Evolutionary conservation across 129 eudicot genomes (phyloP).

Genomic region (Arctium minus): DNA sequence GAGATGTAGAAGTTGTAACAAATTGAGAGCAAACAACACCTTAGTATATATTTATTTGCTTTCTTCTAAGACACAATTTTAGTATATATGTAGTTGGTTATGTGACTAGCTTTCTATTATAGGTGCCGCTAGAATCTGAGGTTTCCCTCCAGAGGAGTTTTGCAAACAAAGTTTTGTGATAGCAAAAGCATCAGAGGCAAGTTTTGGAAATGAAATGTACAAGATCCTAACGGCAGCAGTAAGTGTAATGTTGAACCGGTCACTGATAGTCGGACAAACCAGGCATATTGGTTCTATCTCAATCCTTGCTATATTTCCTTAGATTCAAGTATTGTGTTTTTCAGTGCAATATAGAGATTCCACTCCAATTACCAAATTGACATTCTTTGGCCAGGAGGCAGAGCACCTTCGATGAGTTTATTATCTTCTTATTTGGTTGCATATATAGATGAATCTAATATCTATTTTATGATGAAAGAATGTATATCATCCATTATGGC

Average conservation of each 20-base stretch:
- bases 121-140: conserved; percentile 82
- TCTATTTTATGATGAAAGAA: not conserved
- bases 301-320: conserved; percentile 55
- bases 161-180: conserved; percentile 80
- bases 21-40: too few species aligned
- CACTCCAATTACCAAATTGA: not conserved
- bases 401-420: not conserved
- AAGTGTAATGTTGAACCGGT: conserved; percentile 86
- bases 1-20: too few species aligned
- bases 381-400: not conserved
- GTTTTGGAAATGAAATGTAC: conserved; percentile 93
- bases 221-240: conserved; percentile 84
- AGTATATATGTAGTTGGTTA: not conserved
- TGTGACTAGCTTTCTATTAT: conserved; percentile 6
- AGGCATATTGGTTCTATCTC: conserved; percentile 99
- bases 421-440: not conserved
- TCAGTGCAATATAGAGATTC: not conserved
- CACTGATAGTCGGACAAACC: conserved; percentile 94
- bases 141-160: conserved; percentile 67
- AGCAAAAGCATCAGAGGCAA: conserved; percentile 96
- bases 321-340: conserved; percentile 6
- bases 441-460: not conserved
- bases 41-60: too few species aligned
- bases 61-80: too few species aligned
- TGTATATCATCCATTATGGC: not conserved